Base-by-base conservation (phyloP, 2,329 filamentous ascomycete genomes). In the Cadophora gregata region DNA sequence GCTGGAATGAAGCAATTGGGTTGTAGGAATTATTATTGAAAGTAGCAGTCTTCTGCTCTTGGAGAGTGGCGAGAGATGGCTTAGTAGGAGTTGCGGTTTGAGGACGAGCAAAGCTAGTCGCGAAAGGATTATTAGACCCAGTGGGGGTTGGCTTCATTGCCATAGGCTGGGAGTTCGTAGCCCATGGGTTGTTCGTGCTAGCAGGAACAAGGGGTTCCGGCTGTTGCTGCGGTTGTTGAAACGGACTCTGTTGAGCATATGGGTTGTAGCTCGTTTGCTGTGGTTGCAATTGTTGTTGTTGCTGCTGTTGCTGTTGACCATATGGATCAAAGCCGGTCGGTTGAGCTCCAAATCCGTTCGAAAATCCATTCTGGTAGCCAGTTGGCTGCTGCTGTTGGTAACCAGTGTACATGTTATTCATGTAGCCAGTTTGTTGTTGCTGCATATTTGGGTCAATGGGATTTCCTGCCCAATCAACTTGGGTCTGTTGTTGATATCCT, bases 41-140 rank as follows among this genome's bases (percentile, higher is more conserved):
- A 62, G 64, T 81, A 80, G 94, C 86, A 0, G 91, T 90, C 81
- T 94, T 92, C 77, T 97, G 93, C 79, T 97, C 94, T 31, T 90
- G 90, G 19, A 97, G 83, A 3, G 90, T 88, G 73, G 88, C 88
- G 60, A 98, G 85, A 2, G 90, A 88, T 14, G 93, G 89, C 67
- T 91, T 87, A 8, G 86, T 83, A 45, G 85, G 85, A 53, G 73
- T 78, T 69, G 84, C 84, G 70, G 82, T 84, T 77, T 81, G 89
- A 76, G 81, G 87, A 75, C 83, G 89, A 81, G 72, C 86, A 75
- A 91, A 88, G n/a, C 90, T 86, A 14, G 86, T 84, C 29, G 96
- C 95, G 76, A 99, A 99, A 2, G 96, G 96, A 77, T 99, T 99
- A 83, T 99, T 99, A 19, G 96, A 98, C 58, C 96, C 96, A 2